Percentiles rank a stretch among this genome's conserved stretches.
These are phyloP conservation scores for Asterophora parasitica DNA, from an alignment of 768 basidiomycete species.

Conservation along the genomic window DNA sequence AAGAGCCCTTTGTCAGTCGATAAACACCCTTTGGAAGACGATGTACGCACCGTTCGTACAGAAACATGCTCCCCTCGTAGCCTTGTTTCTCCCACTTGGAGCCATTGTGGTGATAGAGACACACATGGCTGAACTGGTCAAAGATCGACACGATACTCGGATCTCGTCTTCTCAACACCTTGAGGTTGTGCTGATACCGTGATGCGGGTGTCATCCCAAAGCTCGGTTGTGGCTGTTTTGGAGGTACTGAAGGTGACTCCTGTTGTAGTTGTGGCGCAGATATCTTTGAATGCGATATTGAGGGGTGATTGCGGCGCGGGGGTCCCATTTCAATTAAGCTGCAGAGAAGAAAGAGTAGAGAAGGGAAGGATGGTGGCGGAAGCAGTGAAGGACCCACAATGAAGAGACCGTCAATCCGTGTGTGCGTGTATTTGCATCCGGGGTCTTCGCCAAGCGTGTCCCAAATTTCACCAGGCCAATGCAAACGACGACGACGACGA, in stretches of 20 bases:
- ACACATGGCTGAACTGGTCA: constrained; percentile 86
- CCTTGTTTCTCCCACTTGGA: constrained; percentile 80
- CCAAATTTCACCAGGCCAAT: constrained; percentile 9
- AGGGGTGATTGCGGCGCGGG: constrained; percentile 23
- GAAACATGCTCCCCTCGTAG: constrained; percentile 84
- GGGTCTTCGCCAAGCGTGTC: constrained; percentile 2
- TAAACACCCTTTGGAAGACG: constrained; percentile 4
- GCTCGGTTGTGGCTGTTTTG: constrained; percentile 21
- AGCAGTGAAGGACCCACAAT: neutral
- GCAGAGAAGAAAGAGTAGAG: neutral
- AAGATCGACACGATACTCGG: constrained; percentile 76
- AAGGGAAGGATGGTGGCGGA: constrained; percentile 5
- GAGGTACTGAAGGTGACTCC: constrained; percentile 15
- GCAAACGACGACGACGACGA: neutral
- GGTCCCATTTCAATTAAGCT: constrained; percentile 24
- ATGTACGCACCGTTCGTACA: constrained; percentile 70
- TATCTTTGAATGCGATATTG: constrained; percentile 3
- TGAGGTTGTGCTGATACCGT: constrained; percentile 74
- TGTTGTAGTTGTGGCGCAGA: constrained; percentile 14
- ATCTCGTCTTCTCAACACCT: constrained; percentile 73
- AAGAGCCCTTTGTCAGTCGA: constrained; percentile 12
- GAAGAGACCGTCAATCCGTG: neutral
- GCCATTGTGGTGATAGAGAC: constrained; percentile 72
- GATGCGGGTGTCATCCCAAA: constrained; percentile 61
- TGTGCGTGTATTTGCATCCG: constrained; percentile 10